Base-by-base conservation (phyloP, 495 filamentous ascomycete species). In the Hypomontagnella submonticulosa region DNA sequence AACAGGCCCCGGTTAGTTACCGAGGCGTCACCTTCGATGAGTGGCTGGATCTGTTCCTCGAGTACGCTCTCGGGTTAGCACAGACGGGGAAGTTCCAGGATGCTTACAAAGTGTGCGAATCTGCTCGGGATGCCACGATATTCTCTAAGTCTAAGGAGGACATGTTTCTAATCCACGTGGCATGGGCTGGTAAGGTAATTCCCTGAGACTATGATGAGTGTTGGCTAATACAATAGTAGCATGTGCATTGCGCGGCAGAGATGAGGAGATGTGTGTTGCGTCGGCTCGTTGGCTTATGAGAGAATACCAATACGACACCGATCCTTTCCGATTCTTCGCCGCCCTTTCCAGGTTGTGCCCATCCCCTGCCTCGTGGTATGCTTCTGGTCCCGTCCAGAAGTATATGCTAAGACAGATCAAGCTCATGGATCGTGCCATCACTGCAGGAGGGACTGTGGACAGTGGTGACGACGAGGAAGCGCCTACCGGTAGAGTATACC, bases 1-100 rank as follows among this genome's bases (percentile, higher is more conserved):
- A 68, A 13, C 59, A 63, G 36, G 67, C 68, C 6, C 56, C 69
- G 16, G 63, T 74, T 10, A 70, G 71, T 11, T 96, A 95, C 72
- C 87, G 90, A 57, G 90, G 89, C 4, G 90, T 98, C 41, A 69
- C 85, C 0, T 96, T 97, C 68, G 80, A 86, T 47, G 80, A 85
- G 23, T 99, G 95, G 95, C 84, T 97, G 3, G 89, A 96, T 56
- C 84, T 96, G n/a, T 96, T 98, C 72, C 84, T 93, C 42, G 87
- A 93, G 67, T 96, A 95, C 71, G 89, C 92, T 9, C 81, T 97
- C 34, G 77, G 84, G 12, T 83, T 92, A 2, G 89, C 93, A 15
- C 84, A 85, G 41, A 66, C 76, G 7, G 80, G 80, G 4, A 78
- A 77, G 41, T 75, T 75, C 60, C 81, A 85, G 19, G 88, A 90